Evolutionary conservation across 1,284 basidiomycete species (phyloP).

Genomic region (Porodaedalea pini): DNA sequence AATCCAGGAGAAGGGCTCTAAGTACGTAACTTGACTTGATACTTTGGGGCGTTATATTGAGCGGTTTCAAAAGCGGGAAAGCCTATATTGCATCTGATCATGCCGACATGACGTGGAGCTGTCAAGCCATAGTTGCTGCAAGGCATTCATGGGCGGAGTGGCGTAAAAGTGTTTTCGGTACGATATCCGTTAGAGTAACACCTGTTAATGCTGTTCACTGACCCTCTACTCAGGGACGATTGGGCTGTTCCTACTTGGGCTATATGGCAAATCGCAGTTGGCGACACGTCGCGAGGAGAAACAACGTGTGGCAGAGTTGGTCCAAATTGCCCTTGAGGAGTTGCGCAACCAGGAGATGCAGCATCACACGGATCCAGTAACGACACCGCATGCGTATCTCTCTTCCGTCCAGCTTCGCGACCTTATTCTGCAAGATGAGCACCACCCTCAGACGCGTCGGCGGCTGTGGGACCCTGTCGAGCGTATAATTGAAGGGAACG

Average conservation of each 20-base stretch:
- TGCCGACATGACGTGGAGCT: slow-evolving; percentile 68
- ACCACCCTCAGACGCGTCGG: slow-evolving; percentile 64
- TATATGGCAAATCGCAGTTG: slow-evolving; percentile 42
- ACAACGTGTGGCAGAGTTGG: slow-evolving; percentile 71
- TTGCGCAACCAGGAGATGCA: slow-evolving; percentile 84
- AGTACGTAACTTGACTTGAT: slow-evolving; percentile 47
- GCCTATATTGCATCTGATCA: slow-evolving; percentile 78
- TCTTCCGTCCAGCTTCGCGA: slow-evolving; percentile 91
- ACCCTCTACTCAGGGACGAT: slow-evolving; percentile 29
- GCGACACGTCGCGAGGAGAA: slow-evolving; percentile 59
- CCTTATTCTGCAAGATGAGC: slow-evolving; percentile 79
- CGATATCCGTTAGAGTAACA: slow-evolving; percentile 27
- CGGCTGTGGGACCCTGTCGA: slow-evolving; percentile 86
- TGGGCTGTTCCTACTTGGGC: slow-evolving; percentile 31
- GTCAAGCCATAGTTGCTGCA: slow-evolving; percentile 66
- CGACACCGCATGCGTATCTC: slow-evolving; percentile 75
- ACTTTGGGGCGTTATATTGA: not conserved
- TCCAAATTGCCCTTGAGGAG: slow-evolving; percentile 75
- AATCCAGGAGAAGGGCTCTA: slow-evolving; percentile 64
- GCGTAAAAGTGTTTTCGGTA: slow-evolving; percentile 67
- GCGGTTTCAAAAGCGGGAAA: slow-evolving; percentile 48
- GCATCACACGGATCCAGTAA: slow-evolving; percentile 82
- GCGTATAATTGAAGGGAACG: slow-evolving; percentile 86
- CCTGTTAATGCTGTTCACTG: slow-evolving; percentile 28
- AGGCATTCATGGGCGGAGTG: slow-evolving; percentile 67